phyloP scores from a whole-genome alignment of 2,329 filamentous ascomycete genomes.

The Fusarium pilosicola region DNA sequence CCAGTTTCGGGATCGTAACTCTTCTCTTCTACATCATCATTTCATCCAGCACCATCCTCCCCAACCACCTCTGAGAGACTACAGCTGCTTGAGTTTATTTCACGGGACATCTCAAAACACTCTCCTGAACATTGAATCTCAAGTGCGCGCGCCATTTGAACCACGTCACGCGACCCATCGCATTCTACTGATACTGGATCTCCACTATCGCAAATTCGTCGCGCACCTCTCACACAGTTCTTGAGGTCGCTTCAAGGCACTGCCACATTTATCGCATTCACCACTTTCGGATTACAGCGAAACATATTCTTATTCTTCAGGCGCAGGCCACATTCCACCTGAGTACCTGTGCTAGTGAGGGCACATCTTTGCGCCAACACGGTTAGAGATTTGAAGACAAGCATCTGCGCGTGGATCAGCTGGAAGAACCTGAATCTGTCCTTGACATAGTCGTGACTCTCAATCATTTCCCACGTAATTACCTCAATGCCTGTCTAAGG shows the following conservation, averaged over 20 bases:
- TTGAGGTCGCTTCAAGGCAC: not conserved
- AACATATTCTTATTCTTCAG: not conserved
- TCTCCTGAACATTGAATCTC: not conserved
- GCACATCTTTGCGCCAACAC: constrained; percentile 29
- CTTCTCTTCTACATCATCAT: constrained; percentile 41
- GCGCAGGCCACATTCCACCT: constrained; percentile 4
- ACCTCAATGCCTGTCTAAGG: constrained; percentile 45
- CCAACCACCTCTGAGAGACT: not conserved
- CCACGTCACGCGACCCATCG: constrained; percentile 27
- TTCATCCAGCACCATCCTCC: not conserved
- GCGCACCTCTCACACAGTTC: constrained; percentile 3
- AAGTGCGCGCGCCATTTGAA: constrained; percentile 6
- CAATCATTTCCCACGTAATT: constrained; percentile 50
- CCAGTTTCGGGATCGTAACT: constrained; percentile 10
- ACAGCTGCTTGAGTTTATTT: not conserved
- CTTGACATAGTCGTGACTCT: constrained; percentile 50
- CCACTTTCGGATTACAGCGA: not conserved
- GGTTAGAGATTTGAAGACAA: constrained; percentile 38
- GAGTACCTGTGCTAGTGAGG: constrained; percentile 10
- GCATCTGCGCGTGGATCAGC: constrained; percentile 38
- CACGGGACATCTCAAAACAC: not conserved
- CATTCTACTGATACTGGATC: constrained; percentile 20
- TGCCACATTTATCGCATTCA: not conserved
- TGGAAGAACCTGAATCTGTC: constrained; percentile 39
- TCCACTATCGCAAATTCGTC: constrained; percentile 12